A percentile compares a stretch with the other conserved stretches of the same genome.
Evolutionary conservation across 1,284 basidiomycete genomes (phyloP).

Genomic region (Moniliella sp.): DNA sequence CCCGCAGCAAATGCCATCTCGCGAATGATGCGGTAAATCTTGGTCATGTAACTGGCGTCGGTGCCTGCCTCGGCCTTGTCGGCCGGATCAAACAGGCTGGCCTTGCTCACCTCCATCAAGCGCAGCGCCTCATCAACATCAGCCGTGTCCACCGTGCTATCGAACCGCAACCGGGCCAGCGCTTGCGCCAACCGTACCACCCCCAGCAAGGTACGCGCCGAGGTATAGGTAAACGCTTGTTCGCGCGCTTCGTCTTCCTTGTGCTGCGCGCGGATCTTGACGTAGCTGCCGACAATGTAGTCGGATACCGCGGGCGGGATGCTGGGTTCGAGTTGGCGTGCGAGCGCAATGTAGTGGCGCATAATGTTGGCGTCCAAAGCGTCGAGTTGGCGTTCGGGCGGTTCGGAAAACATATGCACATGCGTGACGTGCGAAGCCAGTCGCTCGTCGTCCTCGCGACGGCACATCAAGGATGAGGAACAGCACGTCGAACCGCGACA

Average conservation of each 20-base stretch:
- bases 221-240: constrained; percentile 77
- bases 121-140: constrained; percentile 94
- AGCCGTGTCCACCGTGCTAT: constrained; percentile 52
- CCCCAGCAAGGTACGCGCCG: constrained; percentile 82
- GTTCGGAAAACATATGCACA: constrained; percentile 84
- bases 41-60: constrained; percentile 15
- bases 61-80: neutral
- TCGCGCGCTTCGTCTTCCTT: constrained; percentile 75
- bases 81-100: constrained; percentile 41
- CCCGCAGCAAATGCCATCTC: constrained; percentile 8
- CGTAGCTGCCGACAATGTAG: constrained; percentile 86
- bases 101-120: constrained; percentile 87
- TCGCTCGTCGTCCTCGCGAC: constrained; percentile 78
- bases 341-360: constrained; percentile 85
- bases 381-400: constrained; percentile 42
- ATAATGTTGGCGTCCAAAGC: constrained; percentile 66
- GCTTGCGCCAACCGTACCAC: constrained; percentile 84
- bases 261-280: constrained; percentile 70
- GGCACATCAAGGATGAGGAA: constrained; percentile 96
- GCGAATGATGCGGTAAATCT: constrained; percentile 29
- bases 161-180: constrained; percentile 68
- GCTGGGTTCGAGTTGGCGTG: constrained; percentile 66
- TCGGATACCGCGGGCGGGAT: constrained; percentile 68
- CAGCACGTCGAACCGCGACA: constrained; percentile 85
- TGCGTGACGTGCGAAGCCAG: constrained; percentile 90